Base-by-base conservation (phyloP, 306 rosid genomes). In the Quercus cerris region DNA sequence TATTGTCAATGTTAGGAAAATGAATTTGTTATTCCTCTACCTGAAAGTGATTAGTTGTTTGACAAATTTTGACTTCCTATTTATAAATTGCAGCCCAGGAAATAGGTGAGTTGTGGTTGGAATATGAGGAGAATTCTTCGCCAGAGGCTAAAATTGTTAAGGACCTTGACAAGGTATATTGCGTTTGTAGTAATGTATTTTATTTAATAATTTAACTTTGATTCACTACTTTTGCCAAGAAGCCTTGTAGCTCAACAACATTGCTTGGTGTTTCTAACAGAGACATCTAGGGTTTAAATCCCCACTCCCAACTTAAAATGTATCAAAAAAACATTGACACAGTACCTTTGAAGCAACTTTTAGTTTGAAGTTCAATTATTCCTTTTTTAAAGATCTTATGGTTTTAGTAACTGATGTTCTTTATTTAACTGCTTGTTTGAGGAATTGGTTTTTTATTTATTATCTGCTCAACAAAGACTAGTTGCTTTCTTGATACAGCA, bases 121-220 rank as follows among this genome's bases (percentile, higher is more conserved):
- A 94, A 49, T 94, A 94, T 74, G 99, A 92, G 84, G 80, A 83
- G 61, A 91, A 89, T 81, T 87, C 91, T 77, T 88, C 99, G 11
- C 88, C 84, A 55, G 97, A 93, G 90, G 97, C 98, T 76, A 86
- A 94, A 91, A 82, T 92, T 80, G 97, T 94, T 51, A 91, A 94
- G 89, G 97, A 94, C 86, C 90, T 95, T 71, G 98, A 95, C 64
- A 95, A 95, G 88, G 97, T 92, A 82, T 56, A 73, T 67, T 70
- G 23, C 38, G 12, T 46, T 44, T 54, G 51, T 14, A 41, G 27
- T 54, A 44, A 35, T 79, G 18, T 81, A 52, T 75, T 41, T 75
- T 59, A 23, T 77, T 77, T 67, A 71, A 23, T n/a, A 76, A 78
- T 67, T 66, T 25, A 79, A n/a, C 22, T n/a, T 71, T 12, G 35